Conservation (phyloP, 306 rosid species). For the Lathyrus aphaca region DNA sequence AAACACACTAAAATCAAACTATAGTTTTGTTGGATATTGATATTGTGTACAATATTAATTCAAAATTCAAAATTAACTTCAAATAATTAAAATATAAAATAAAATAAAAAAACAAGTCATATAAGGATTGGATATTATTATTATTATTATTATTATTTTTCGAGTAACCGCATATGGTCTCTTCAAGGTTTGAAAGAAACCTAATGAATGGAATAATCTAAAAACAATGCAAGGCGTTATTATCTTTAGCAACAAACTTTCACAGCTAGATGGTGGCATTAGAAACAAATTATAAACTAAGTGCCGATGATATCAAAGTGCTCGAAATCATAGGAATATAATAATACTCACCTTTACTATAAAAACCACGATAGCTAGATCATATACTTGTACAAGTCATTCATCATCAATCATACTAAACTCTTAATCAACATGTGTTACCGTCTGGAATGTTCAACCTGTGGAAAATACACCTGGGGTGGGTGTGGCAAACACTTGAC, state of each 20-base stretch:
- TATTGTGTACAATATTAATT: too few species aligned
- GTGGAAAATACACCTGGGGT: conserved; percentile 56
- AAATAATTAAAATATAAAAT: too few species aligned
- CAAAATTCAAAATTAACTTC: too few species aligned
- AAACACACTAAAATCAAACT: too few species aligned
- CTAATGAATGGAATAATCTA: neutral
- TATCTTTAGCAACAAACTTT: conserved; percentile 9
- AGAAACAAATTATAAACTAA: neutral
- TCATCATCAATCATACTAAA: neutral
- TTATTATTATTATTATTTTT: too few species aligned
- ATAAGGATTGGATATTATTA: too few species aligned
- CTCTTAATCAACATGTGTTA: conserved; percentile 54
- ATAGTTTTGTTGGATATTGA: too few species aligned
- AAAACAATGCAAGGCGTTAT: conserved; percentile 24
- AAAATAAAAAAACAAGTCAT: too few species aligned
- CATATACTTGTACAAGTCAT: neutral
- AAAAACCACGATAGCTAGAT: neutral
- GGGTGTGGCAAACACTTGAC: conserved; percentile 63
- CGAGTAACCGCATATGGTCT: too few species aligned
- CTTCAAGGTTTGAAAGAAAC: conserved; percentile 1
- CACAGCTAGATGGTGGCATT: neutral
- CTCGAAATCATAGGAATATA: conserved; percentile 4
- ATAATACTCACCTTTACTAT: neutral
- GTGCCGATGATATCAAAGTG: conserved; percentile 20
- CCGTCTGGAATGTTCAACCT: conserved; percentile 49